Percentiles rank a stretch among this genome's conserved stretches.
Evolutionary conservation across 1,284 basidiomycete species (phyloP).

Genomic region (Amylostereum chailletii): DNA sequence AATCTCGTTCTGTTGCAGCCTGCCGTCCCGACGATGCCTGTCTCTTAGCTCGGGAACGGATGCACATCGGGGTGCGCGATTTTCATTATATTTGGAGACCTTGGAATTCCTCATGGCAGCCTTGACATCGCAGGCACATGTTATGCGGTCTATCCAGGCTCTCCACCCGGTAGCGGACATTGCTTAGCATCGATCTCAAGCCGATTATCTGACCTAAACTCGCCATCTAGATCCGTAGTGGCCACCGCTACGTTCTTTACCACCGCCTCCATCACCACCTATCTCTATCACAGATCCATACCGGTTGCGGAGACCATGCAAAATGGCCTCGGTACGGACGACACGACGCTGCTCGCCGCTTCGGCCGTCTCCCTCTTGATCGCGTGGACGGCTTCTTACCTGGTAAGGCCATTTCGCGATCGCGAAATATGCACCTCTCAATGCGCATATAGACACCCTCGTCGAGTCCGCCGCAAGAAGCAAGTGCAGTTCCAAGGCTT

Average conservation of each 20-base stretch:
- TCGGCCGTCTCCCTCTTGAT: constrained; percentile 28
- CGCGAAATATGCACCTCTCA: no score
- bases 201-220: neutral
- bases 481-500: constrained; percentile 24
- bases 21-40: neutral
- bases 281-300: constrained; percentile 28
- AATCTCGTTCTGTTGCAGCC: neutral
- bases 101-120: neutral
- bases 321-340: constrained; percentile 28
- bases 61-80: constrained; percentile 47
- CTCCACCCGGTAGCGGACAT: constrained; percentile 36
- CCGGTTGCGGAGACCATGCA: constrained; percentile 17
- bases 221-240: constrained; percentile 10
- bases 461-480: neutral
- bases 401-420: constrained; percentile 19
- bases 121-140: constrained; percentile 44
- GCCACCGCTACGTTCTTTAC: constrained; percentile 49
- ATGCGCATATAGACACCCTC: neutral
- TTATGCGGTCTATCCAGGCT: constrained; percentile 56
- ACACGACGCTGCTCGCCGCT: constrained; percentile 26
- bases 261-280: constrained; percentile 39
- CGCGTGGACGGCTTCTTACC: constrained; percentile 24
- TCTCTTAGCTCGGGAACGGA: constrained; percentile 39
- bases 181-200: neutral
- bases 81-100: neutral